Evolutionary conservation across 2,329 filamentous ascomycete genomes (phyloP).

Genomic region (Cordyceps cicadae): DNA sequence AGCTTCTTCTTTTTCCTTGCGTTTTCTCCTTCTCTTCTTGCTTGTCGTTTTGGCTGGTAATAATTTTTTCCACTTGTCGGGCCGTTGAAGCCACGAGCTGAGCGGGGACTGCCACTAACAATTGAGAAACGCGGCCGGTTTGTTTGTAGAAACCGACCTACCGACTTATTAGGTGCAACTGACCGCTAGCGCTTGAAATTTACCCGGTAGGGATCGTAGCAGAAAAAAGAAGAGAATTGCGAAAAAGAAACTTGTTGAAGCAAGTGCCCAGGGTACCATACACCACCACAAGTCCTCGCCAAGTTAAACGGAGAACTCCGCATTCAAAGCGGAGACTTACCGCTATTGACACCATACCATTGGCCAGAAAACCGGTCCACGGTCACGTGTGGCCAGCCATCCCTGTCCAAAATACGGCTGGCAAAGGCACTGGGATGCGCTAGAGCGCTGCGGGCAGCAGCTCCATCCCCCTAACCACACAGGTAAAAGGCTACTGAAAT

Average conservation of each 20-base stretch:
- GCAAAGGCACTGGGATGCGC: not conserved
- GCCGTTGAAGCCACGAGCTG: constrained; percentile 6
- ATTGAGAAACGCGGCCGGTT: not conserved
- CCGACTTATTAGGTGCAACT: not conserved
- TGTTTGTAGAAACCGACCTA: not conserved
- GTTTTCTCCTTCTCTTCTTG: not conserved
- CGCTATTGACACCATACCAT: not conserved
- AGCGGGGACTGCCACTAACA: not conserved
- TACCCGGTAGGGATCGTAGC: not conserved
- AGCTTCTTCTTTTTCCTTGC: not conserved
- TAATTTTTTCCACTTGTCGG: constrained; percentile 1
- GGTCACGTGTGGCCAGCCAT: constrained; percentile 2
- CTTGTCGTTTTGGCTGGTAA: not conserved
- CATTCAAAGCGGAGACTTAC: not conserved
- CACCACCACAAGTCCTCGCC: not conserved
- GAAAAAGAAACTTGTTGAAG: not conserved
- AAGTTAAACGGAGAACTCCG: not conserved
- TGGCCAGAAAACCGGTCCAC: not conserved
- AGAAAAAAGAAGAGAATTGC: not conserved
- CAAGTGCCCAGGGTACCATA: no score
- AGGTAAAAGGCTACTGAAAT: no score
- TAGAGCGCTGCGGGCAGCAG: not conserved
- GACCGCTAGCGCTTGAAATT: not conserved
- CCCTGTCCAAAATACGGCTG: constrained; percentile 1
- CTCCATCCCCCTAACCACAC: no score